phyloP scores from a whole-genome alignment of 1,284 basidiomycete genomes.

The Lentinula novae-zelandiae region DNA sequence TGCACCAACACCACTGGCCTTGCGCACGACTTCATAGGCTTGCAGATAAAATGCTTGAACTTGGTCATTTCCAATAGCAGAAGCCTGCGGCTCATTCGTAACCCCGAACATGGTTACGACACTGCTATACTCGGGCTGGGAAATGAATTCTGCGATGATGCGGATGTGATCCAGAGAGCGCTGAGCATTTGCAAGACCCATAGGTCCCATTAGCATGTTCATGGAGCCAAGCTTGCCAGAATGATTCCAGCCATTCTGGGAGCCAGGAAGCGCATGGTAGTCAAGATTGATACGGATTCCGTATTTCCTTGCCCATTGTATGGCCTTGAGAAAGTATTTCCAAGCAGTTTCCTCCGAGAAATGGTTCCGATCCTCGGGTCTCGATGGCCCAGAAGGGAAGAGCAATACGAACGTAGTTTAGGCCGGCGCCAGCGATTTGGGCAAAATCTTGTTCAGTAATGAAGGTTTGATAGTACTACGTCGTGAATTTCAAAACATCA shows the following conservation, averaged over 20 bases:
- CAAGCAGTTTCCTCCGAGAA: conserved; percentile 74
- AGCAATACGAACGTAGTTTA: conserved; percentile 86
- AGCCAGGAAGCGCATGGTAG: conserved; percentile 72
- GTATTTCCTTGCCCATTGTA: conserved; percentile 96
- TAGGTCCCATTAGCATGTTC: conserved; percentile 66
- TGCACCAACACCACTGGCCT: conserved; percentile 73
- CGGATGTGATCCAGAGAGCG: conserved; percentile 88
- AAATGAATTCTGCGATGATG: conserved; percentile 85
- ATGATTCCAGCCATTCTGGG: conserved; percentile 83
- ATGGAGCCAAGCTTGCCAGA: conserved; percentile 66
- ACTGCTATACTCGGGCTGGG: conserved; percentile 81
- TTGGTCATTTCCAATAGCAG: conserved; percentile 43
- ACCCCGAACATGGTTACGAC: conserved; percentile 85
- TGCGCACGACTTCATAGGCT: conserved; percentile 77
- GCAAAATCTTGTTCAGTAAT: conserved; percentile 95
- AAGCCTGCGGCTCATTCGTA: conserved; percentile 69
- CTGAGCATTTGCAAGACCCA: conserved; percentile 81
- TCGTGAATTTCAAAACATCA: too few relatives aligned
- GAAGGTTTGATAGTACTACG: too few relatives aligned
- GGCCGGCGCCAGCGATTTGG: conserved; percentile 85
- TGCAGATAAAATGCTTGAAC: conserved; percentile 48
- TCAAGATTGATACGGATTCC: conserved; percentile 92
- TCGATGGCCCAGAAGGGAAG: conserved; percentile 90
- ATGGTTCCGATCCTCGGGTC: conserved; percentile 75
- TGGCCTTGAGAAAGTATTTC: conserved; percentile 86